Conservation (phyloP, 257 asterid genomes). For the Solanum sejunctum region DNA sequence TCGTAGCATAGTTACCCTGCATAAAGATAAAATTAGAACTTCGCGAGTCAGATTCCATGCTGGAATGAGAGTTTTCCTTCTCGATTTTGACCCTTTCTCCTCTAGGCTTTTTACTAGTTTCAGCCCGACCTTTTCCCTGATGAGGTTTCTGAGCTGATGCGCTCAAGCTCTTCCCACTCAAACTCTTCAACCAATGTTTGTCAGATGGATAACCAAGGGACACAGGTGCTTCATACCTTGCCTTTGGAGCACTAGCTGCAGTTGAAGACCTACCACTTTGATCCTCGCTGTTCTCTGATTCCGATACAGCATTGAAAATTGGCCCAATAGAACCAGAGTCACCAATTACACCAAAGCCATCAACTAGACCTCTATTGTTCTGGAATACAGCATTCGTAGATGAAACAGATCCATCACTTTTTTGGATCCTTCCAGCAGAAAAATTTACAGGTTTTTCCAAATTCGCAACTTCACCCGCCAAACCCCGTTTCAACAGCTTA, state of each 20-base stretch:
- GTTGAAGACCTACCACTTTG: conserved; percentile 57
- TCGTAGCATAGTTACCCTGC: conserved; percentile 51
- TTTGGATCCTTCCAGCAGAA: conserved; percentile 26
- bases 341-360: conserved; percentile 16
- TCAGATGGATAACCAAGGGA: conserved; percentile 19
- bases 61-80: conserved; percentile 86
- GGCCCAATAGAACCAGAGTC: conserved; percentile 22
- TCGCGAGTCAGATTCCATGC: conserved; percentile 87
- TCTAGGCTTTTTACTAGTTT: conserved; percentile 43
- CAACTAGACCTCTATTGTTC: conserved; percentile 7
- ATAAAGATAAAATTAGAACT: conserved; percentile 55
- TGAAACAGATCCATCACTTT: conserved; percentile 49
- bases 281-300: conserved; percentile 61
- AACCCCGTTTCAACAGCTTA: conserved; percentile 24
- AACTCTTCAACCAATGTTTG: conserved; percentile 24
- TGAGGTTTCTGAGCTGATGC: conserved; percentile 25
- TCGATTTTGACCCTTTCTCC: conserved; percentile 65
- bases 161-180: conserved; percentile 32
- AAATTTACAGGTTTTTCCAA: conserved; percentile 21
- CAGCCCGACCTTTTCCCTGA: conserved; percentile 29
- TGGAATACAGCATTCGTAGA: conserved; percentile 30
- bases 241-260: conserved; percentile 48
- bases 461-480: conserved; percentile 10
- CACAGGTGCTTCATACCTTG: conserved; percentile 16
- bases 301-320: conserved; percentile 23